phyloP scores from a whole-genome alignment of 129 eudicot species.

The Deinandra increscens region DNA sequence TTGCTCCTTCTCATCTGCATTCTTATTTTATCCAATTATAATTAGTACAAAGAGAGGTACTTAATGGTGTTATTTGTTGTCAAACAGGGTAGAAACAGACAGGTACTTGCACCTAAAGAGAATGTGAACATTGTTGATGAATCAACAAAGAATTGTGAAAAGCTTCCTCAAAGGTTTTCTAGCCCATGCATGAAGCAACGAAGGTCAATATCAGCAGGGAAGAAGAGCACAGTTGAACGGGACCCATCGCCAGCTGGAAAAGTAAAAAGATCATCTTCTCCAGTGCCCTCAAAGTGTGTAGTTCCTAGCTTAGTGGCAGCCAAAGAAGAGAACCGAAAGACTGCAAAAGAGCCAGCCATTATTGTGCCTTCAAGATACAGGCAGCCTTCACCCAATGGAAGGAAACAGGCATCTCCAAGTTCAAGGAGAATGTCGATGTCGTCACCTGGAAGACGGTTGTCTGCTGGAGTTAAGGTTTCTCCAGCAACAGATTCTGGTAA shows the following conservation, averaged over 20 bases:
- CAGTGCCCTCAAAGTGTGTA: slow-evolving; percentile 91
- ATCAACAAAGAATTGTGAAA: slow-evolving; percentile 27
- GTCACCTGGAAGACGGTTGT: slow-evolving; percentile 85
- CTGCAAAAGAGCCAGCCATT: slow-evolving; percentile 74
- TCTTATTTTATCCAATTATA: background rate
- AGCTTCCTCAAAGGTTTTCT: slow-evolving; percentile 66
- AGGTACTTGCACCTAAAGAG: slow-evolving; percentile 54
- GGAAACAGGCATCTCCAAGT: slow-evolving; percentile 63
- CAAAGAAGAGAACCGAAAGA: slow-evolving; percentile 76
- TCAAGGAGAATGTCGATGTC: slow-evolving; percentile 89
- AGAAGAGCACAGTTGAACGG: slow-evolving; percentile 57
- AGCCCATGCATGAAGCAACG: slow-evolving; percentile 63
- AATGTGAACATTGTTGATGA: slow-evolving; percentile 35
- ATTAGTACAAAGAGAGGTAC: background rate
- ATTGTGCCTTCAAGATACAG: slow-evolving; percentile 93
- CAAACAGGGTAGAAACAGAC: slow-evolving; percentile 44
- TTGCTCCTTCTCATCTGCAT: background rate
- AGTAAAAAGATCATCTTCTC: slow-evolving; percentile 80
- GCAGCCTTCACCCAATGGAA: slow-evolving; percentile 81
- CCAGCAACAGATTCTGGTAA: slow-evolving; percentile 63
- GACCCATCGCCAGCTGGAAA: slow-evolving; percentile 86
- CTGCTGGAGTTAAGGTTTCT: slow-evolving; percentile 62
- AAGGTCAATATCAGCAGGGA: slow-evolving; percentile 57
- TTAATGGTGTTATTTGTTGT: slow-evolving; percentile 3
- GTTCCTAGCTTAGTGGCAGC: slow-evolving; percentile 93